These are phyloP conservation scores for Olyra latifolia DNA, from an alignment of 176 grass and related monocot species.

Conservation along the genomic window DNA sequence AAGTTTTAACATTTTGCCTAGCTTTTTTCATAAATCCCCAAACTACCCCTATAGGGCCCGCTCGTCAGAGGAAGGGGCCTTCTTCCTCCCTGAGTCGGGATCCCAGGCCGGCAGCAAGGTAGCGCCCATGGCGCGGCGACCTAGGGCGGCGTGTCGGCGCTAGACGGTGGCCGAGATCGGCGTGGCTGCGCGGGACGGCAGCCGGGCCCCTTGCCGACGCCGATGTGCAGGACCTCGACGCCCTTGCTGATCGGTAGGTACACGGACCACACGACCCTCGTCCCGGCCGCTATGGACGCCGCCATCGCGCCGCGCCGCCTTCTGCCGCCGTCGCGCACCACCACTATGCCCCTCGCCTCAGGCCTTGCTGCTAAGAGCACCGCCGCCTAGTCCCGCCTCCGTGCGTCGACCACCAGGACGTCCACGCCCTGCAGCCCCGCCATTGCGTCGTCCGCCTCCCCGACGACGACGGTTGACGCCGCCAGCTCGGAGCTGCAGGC, in stretches of 20 bases:
- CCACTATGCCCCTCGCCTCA: constrained; percentile 65
- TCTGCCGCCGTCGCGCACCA: constrained; percentile 46
- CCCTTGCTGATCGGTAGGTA: constrained; percentile 70
- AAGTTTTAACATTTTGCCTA: too few relatives aligned
- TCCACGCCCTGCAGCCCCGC: constrained; percentile 56
- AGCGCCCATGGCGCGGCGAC: too few relatives aligned
- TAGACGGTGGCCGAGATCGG: too few relatives aligned
- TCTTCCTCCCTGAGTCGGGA: too few relatives aligned
- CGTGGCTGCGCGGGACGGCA: too few relatives aligned
- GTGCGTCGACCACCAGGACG: constrained; percentile 61
- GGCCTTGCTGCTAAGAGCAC: constrained; percentile 56
- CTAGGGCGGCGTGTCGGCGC: too few relatives aligned
- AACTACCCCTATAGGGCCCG: too few relatives aligned
- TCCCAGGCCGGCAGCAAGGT: too few relatives aligned
- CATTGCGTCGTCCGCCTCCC: constrained; percentile 46
- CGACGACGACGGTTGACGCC: not conserved
- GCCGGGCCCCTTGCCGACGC: constrained; percentile 82
- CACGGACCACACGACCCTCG: constrained; percentile 60
- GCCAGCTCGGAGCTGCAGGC: not conserved
- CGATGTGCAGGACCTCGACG: constrained; percentile 76
- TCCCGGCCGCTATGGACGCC: constrained; percentile 35
- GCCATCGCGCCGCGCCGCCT: constrained; percentile 6
- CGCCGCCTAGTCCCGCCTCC: constrained; percentile 37
- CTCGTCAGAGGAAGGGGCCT: too few relatives aligned
- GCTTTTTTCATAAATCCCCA: too few relatives aligned